Conservation (phyloP, 2,329 filamentous ascomycete species). For the Fusarium mexicanum region DNA sequence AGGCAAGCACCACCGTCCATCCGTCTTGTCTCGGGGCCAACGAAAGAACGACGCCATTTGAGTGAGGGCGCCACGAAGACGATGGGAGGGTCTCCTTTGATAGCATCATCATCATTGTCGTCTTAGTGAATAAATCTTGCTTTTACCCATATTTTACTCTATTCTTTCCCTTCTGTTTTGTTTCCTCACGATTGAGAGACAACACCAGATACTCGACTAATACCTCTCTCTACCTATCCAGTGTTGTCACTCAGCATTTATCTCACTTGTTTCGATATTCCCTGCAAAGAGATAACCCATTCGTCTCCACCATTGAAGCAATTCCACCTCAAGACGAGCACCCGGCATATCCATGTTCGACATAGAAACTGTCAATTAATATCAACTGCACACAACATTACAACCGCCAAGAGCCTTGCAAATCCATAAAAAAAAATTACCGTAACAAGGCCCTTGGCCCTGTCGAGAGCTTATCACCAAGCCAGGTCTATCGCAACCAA, state of each 20-base stretch:
- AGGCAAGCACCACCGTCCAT: conserved; percentile 32
- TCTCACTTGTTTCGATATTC: conserved; percentile 1
- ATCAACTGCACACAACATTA: conserved; percentile 9
- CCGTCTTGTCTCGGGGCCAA: conserved; percentile 30
- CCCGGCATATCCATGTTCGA: conserved; percentile 18
- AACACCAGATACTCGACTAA: not conserved
- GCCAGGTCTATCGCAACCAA: conserved; percentile 10
- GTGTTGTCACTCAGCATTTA: not conserved
- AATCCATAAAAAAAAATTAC: conserved; percentile 6
- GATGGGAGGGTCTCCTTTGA: conserved; percentile 26
- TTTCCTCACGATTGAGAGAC: not conserved
- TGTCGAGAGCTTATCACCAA: conserved; percentile 3
- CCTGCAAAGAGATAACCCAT: conserved; percentile 16
- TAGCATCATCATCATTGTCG: conserved; percentile 35
- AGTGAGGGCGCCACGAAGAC: conserved; percentile 25
- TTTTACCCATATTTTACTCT: conserved; percentile 14
- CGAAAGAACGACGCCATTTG: conserved; percentile 31
- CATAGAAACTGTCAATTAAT: conserved; percentile 16
- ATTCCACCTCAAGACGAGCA: conserved; percentile 9
- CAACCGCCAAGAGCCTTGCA: conserved; percentile 20
- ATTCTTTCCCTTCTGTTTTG: not conserved
- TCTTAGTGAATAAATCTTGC: conserved; percentile 37
- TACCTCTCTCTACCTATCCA: conserved; percentile 6
- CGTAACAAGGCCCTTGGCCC: conserved; percentile 5
- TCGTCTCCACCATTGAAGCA: conserved; percentile 24